A percentile compares a stretch with the other conserved stretches of the same genome.
Evolutionary conservation across 2,329 filamentous ascomycete genomes (phyloP).

Genomic region (Nigrospora sphaerica): DNA sequence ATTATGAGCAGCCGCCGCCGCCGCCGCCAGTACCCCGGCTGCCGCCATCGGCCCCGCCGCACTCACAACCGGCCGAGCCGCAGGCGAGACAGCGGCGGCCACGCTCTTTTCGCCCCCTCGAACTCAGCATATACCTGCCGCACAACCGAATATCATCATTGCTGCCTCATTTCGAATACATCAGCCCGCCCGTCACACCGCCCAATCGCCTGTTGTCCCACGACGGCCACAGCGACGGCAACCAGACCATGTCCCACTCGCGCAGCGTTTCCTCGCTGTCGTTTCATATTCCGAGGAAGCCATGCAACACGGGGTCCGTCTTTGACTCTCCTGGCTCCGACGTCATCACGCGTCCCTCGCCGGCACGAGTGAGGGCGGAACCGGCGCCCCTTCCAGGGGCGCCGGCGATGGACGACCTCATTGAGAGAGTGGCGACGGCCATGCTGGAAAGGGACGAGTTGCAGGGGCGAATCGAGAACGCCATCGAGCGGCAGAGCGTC

Average conservation of each 20-base stretch:
- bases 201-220: slow-evolving; percentile 31
- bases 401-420: slow-evolving; percentile 41
- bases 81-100: slow-evolving; percentile 20
- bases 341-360: slow-evolving; percentile 33
- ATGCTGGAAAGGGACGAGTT: slow-evolving; percentile 52
- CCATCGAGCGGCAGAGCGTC: slow-evolving; percentile 53
- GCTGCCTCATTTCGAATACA: slow-evolving; percentile 40
- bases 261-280: slow-evolving; percentile 45
- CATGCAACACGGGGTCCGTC: slow-evolving; percentile 24
- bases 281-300: slow-evolving; percentile 47
- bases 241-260: slow-evolving; percentile 27
- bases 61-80: background rate
- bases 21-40: too few species aligned
- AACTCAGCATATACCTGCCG: slow-evolving; percentile 46
- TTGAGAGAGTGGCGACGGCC: slow-evolving; percentile 48
- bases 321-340: slow-evolving; percentile 21
- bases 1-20: slow-evolving; percentile 4
- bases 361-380: slow-evolving; percentile 35
- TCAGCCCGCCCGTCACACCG: slow-evolving; percentile 25
- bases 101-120: slow-evolving; percentile 43
- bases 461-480: slow-evolving; percentile 52
- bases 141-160: slow-evolving; percentile 47
- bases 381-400: slow-evolving; percentile 24
- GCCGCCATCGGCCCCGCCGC: too few species aligned
- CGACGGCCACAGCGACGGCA: slow-evolving; percentile 24